A percentile compares a stretch with the other conserved stretches of the same genome.
These are phyloP conservation scores for Graphium sp. DNA, from an alignment of 2,329 filamentous ascomycete genomes.

Conservation along the genomic window DNA sequence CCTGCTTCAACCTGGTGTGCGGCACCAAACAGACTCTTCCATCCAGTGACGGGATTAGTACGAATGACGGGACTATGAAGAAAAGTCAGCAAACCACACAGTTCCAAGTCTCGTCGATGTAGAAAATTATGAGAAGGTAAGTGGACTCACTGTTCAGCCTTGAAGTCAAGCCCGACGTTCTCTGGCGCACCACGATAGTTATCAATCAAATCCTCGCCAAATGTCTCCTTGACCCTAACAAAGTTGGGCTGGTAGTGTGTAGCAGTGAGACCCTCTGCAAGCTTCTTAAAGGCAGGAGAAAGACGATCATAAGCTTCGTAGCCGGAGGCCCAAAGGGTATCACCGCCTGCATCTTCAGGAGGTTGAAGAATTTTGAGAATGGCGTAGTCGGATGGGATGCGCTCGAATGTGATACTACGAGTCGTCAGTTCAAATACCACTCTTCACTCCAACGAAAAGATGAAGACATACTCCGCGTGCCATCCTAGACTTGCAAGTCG, in stretches of 20 bases:
- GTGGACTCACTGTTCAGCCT: slow-evolving; percentile 27
- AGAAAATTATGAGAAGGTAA: neutral
- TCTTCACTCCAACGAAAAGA: too few species aligned
- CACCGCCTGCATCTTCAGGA: slow-evolving; percentile 35
- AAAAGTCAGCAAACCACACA: slow-evolving; percentile 13
- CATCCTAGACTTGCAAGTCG: slow-evolving; percentile 17
- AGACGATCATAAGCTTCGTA: slow-evolving; percentile 52
- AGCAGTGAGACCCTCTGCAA: slow-evolving; percentile 41
- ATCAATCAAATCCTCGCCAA: slow-evolving; percentile 26
- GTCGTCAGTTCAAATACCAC: neutral
- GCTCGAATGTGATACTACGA: slow-evolving; percentile 40
- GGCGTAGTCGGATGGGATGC: slow-evolving; percentile 45
- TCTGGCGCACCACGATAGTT: slow-evolving; percentile 28
- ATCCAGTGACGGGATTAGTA: slow-evolving; percentile 40
- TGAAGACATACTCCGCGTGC: slow-evolving; percentile 21
- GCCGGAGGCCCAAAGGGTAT: slow-evolving; percentile 50
- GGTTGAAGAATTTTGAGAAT: slow-evolving; percentile 38
- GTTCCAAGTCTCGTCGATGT: slow-evolving; percentile 7
- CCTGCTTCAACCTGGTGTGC: slow-evolving; percentile 28
- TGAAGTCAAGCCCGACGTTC: slow-evolving; percentile 28
- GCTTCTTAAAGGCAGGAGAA: slow-evolving; percentile 34
- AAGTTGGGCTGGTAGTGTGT: slow-evolving; percentile 36
- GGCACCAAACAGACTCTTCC: slow-evolving; percentile 36
- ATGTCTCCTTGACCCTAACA: slow-evolving; percentile 26
- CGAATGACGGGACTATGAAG: slow-evolving; percentile 28